These are phyloP conservation scores for Carex littledalei DNA, from an alignment of 176 grass and related monocot genomes.

Conservation along the genomic window DNA sequence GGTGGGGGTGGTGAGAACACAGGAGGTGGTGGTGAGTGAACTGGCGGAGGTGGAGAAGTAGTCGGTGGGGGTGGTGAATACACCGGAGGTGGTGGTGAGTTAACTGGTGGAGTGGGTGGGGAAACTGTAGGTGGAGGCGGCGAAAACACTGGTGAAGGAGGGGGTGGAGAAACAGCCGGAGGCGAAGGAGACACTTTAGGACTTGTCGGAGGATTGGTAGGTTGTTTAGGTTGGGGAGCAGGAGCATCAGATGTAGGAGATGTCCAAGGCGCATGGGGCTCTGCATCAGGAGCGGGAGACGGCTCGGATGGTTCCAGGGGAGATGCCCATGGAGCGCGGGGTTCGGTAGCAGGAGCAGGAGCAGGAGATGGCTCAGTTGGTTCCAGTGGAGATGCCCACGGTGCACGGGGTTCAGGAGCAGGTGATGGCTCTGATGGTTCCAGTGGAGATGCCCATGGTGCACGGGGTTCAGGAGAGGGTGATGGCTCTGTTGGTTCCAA, in stretches of 20 bases:
- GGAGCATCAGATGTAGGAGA: neutral
- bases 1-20: neutral
- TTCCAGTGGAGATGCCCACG: neutral
- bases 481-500: neutral
- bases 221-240: neutral
- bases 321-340: neutral
- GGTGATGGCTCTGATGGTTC: neutral
- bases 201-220: neutral
- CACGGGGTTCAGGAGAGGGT: neutral
- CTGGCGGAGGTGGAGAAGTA: slow-evolving; percentile 12
- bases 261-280: neutral
- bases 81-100: neutral
- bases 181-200: neutral
- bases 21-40: neutral
- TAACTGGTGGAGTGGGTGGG: neutral
- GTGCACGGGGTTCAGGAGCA: neutral
- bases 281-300: neutral
- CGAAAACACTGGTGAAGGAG: neutral
- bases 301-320: neutral
- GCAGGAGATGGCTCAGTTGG: neutral
- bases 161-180: neutral
- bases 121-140: neutral
- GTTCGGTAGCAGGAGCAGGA: neutral
- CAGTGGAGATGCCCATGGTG: neutral
- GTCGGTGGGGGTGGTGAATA: neutral